phyloP scores from a whole-genome alignment of 2,329 filamentous ascomycete genomes.

The Plectosphaerella plurivora region DNA sequence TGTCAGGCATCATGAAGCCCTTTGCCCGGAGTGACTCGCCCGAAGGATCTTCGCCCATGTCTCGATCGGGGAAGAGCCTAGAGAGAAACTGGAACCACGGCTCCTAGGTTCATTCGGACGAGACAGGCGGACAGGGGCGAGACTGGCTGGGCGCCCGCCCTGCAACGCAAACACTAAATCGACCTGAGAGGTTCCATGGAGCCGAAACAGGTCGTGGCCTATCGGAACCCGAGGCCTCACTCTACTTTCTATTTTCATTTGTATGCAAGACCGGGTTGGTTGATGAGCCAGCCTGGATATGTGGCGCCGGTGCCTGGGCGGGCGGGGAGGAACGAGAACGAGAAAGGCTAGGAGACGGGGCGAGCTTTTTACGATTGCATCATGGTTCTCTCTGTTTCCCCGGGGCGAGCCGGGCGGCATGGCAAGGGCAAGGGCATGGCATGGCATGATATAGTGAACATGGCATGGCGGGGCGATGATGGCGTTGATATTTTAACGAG shows the following conservation, averaged over 20 bases:
- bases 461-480: too few relatives aligned
- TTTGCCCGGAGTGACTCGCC: constrained; percentile 35
- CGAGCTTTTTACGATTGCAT: neutral
- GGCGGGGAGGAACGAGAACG: too few relatives aligned
- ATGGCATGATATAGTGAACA: too few relatives aligned
- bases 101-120: neutral
- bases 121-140: too few relatives aligned
- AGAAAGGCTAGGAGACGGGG: neutral
- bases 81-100: constrained; percentile 8
- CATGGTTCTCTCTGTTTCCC: neutral
- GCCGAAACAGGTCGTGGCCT: too few relatives aligned
- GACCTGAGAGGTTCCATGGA: too few relatives aligned
- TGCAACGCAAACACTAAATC: too few relatives aligned
- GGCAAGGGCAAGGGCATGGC: neutral
- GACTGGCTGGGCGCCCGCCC: too few relatives aligned
- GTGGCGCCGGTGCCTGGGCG: neutral
- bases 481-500: too few relatives aligned
- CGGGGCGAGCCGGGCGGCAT: neutral
- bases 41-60: constrained; percentile 18
- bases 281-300: neutral
- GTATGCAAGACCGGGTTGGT: neutral
- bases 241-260: neutral
- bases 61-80: constrained; percentile 7
- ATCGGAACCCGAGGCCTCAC: neutral
- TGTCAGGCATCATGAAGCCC: constrained; percentile 40